Conservation (phyloP, 176 grass and related monocot genomes). For the Tillandsia leiboldiana region DNA sequence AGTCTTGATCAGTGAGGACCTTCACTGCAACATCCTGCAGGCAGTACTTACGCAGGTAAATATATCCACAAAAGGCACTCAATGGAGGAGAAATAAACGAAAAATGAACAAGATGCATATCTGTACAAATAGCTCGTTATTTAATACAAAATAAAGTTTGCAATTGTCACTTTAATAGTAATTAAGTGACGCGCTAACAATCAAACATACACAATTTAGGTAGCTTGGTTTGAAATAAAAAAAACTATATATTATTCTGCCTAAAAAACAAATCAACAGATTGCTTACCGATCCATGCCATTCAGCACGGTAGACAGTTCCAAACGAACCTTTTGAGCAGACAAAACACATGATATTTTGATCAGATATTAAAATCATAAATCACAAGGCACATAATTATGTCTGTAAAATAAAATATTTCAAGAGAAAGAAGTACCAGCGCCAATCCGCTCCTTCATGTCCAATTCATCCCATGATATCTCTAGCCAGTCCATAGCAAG, state of each 20-base stretch:
- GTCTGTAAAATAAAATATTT: not conserved
- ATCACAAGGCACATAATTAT: not conserved
- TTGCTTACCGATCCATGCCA: conserved; percentile 86
- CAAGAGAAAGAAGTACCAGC: conserved; percentile 46
- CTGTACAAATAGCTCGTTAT: too few relatives aligned
- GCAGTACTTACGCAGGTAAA: not conserved
- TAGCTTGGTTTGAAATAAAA: not conserved
- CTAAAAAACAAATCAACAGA: not conserved
- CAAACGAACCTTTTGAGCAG: conserved; percentile 61
- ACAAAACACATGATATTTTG: not conserved
- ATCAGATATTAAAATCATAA: not conserved
- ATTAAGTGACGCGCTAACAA: too few relatives aligned
- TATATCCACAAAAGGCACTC: not conserved
- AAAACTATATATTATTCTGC: not conserved
- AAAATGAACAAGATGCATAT: too few relatives aligned
- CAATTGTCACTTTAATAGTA: too few relatives aligned
- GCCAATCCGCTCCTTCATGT: conserved; percentile 77
- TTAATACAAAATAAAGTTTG: too few relatives aligned
- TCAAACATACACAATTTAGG: not conserved
- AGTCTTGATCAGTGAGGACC: conserved; percentile 70
- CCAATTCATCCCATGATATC: conserved; percentile 95
- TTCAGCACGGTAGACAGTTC: conserved; percentile 78
- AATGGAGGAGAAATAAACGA: too few relatives aligned
- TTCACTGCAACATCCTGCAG: conserved; percentile 94
- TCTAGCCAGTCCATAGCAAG: conserved; percentile 71